A percentile compares a stretch with the other conserved stretches of the same genome.
These are phyloP conservation scores for Candida qinlingensis DNA, from an alignment of 805 yeast genomes.

Conservation along the genomic window DNA sequence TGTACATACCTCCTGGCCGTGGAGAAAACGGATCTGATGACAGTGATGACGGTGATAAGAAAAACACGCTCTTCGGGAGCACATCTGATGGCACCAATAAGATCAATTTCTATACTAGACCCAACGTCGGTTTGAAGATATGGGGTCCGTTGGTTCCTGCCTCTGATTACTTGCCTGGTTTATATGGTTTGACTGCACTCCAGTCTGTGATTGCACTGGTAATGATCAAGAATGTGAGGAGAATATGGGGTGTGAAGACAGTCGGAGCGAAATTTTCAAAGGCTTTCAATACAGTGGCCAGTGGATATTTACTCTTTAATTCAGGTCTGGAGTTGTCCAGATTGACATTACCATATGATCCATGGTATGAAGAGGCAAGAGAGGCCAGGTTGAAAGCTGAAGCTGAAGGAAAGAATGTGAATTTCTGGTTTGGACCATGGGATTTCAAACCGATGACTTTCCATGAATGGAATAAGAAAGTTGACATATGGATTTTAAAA, in stretches of 20 bases:
- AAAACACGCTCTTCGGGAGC: not conserved
- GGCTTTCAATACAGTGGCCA: constrained; percentile 32
- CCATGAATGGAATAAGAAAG: constrained; percentile 29
- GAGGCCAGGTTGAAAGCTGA: constrained; percentile 42
- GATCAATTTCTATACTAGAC: constrained; percentile 32
- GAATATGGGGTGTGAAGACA: constrained; percentile 22
- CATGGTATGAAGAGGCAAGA: constrained; percentile 68
- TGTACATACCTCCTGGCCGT: constrained; percentile 8
- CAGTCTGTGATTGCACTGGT: constrained; percentile 48
- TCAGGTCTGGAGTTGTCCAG: constrained; percentile 55
- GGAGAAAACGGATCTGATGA: not conserved
- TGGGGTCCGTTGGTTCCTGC: constrained; percentile 79
- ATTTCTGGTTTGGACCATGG: constrained; percentile 65
- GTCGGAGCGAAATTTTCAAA: constrained; percentile 28
- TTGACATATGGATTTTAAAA: constrained; percentile 22
- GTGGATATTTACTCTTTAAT: constrained; percentile 44
- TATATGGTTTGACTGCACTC: constrained; percentile 44
- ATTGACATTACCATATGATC: constrained; percentile 47
- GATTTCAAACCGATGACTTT: constrained; percentile 47
- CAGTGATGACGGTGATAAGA: not conserved
- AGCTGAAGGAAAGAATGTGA: constrained; percentile 40
- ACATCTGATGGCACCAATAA: not conserved
- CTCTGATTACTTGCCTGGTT: constrained; percentile 52
- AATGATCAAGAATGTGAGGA: constrained; percentile 22
- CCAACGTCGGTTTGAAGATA: constrained; percentile 52